Evolutionary conservation across 2,329 filamentous ascomycete species (phyloP), one percentile per base, ranked within the genome.

Genomic region (Penicillium crustosum): DNA sequence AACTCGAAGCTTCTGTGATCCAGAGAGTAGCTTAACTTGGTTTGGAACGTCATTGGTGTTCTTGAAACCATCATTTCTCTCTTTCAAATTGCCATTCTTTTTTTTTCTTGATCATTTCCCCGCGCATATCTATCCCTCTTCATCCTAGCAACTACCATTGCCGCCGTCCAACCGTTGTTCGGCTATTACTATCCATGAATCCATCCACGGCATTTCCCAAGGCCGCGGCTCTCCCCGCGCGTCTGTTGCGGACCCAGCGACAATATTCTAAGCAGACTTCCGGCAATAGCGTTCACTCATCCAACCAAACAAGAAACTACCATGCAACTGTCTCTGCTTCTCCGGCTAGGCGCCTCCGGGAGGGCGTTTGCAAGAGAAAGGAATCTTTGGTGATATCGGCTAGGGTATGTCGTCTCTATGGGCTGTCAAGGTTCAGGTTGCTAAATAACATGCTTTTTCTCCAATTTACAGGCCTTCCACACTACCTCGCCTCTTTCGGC

Each of bases 401-500:
- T 54, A 73, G 70, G 68, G 75, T 77, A 75, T 35, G 68, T 66
- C 21, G 42, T 41, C 64, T 58, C 9, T 27, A 48, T 10, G n/a
- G 38, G 9, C 17, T 21, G 17, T 35, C 13, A 44, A 15, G 19
- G 12, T 51, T 9, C 15, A 10, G 23, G 49, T 35, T 10, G 25
- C 43, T 58, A 47, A 49, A 10, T 55, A 27, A 54, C 19, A 55
- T 43, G 2, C 17, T 31, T 42, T 53, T 27, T 25, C 44, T 51
- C 31, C 31, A 6, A 21, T 42, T 38, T 25, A 19, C 59, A 79
- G 77, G 64, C 61, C 17, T 82, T 82, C 59, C 79, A 80, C 59
- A 67, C 76, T 13, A 77, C 75, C 6, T 65, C 74, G 77, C 67
- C 78, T 33, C 90, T 88, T 73, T 87, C 88, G 72, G 84, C 86